phyloP scores from a whole-genome alignment of 257 asterid genomes.

The Jaltomata sinuosa region DNA sequence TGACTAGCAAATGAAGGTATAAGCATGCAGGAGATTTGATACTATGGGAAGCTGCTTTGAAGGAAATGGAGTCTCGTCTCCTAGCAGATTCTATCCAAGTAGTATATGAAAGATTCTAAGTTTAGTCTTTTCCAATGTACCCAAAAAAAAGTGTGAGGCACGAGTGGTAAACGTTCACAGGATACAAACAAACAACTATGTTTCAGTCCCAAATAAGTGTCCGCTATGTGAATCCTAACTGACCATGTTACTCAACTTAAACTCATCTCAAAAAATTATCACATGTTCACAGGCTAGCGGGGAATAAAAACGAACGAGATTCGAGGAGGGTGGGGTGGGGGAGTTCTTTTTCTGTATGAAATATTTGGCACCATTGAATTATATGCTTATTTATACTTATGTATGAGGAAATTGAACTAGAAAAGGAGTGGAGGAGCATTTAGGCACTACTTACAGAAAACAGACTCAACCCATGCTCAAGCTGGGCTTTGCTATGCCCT shows the following conservation, averaged over 20 bases:
- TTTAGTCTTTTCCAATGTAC: neutral
- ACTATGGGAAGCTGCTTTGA: neutral
- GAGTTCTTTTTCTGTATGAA: neutral
- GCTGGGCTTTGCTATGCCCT: constrained; percentile 90
- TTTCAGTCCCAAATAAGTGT: neutral
- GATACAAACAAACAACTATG: neutral
- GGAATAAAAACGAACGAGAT: neutral
- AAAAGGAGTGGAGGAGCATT: neutral
- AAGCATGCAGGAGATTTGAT: neutral
- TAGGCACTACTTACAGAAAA: constrained; percentile 50
- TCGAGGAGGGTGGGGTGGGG: neutral
- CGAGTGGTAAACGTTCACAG: neutral
- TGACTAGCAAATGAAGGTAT: neutral
- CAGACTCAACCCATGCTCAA: constrained; percentile 71
- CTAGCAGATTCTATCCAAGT: neutral
- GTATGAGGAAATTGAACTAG: neutral
- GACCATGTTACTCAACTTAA: neutral
- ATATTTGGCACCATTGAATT: neutral
- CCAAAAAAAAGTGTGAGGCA: neutral
- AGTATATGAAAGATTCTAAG: neutral
- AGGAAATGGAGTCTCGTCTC: neutral
- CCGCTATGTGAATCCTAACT: neutral
- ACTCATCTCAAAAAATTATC: neutral
- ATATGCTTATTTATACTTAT: neutral
- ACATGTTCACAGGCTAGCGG: neutral